These are phyloP conservation scores for Malassezia yamatoensis DNA, from an alignment of 1,284 basidiomycete species.

Conservation along the genomic window DNA sequence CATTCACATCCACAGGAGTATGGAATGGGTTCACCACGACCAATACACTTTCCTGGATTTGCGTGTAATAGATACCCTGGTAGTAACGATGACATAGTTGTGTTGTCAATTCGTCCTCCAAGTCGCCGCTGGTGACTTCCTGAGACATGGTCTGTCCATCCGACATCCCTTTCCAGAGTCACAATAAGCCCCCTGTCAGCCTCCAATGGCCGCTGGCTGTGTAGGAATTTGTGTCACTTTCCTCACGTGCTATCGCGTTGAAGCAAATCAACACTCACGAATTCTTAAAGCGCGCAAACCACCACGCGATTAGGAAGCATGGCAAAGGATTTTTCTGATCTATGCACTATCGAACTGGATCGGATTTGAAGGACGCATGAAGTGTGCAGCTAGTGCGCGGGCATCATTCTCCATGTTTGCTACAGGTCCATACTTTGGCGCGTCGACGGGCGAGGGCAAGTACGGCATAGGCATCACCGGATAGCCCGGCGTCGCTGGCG, in stretches of 20 bases:
- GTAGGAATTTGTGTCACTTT: conserved; percentile 5
- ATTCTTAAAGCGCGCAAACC: neutral
- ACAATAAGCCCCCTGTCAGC: neutral
- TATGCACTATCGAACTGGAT: too few relatives aligned
- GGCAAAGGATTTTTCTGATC: too few relatives aligned
- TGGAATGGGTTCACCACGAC: conserved; percentile 43
- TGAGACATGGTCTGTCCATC: neutral
- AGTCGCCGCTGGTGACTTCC: neutral
- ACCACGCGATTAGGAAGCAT: neutral
- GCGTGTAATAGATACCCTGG: conserved; percentile 26
- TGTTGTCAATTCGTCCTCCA: conserved; percentile 14
- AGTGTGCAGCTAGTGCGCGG: too few relatives aligned
- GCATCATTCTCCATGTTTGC: too few relatives aligned
- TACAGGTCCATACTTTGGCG: neutral
- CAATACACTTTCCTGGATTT: conserved; percentile 39
- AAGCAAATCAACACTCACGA: neutral
- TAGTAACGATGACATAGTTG: conserved; percentile 16
- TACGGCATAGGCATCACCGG: neutral
- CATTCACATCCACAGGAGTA: conserved; percentile 38
- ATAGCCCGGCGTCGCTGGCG: neutral
- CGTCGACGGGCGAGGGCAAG: neutral
- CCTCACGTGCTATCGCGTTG: conserved; percentile 1
- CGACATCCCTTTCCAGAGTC: neutral
- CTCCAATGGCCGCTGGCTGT: neutral
- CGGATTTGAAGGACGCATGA: too few relatives aligned